A percentile compares a stretch with the other conserved stretches of the same genome.
These are phyloP conservation scores for Phytophthora hibernalis DNA, from an alignment of 352 stramenopile genomes.

Conservation along the genomic window DNA sequence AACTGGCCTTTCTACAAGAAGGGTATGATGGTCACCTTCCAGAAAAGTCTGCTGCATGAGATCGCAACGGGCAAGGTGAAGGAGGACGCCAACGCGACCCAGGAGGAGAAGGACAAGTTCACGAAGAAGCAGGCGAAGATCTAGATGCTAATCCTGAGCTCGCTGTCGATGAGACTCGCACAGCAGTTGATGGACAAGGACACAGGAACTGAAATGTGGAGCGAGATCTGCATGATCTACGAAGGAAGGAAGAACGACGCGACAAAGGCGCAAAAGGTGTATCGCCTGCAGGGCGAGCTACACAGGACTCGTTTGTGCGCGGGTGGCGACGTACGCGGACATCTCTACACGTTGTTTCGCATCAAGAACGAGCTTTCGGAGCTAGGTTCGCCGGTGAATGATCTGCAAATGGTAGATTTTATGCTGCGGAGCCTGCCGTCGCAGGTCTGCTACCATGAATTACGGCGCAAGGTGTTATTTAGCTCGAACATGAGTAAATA, in stretches of 20 bases:
- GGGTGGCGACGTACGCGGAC: too few species aligned
- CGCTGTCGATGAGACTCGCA: background rate
- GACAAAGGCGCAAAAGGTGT: too few species aligned
- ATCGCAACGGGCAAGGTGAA: background rate
- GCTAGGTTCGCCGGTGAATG: conserved; percentile 3
- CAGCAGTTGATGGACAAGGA: conserved; percentile 15
- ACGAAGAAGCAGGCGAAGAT: background rate
- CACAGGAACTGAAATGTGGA: background rate
- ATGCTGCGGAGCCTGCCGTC: conserved; percentile 11
- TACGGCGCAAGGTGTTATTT: conserved; percentile 16
- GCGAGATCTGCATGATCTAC: too few species aligned
- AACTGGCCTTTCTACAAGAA: conserved; percentile 26
- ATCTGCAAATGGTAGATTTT: conserved; percentile 16
- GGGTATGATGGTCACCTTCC: conserved; percentile 4
- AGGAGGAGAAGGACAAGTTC: background rate
- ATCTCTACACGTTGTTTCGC: conserved; percentile 1
- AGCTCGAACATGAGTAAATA: conserved; percentile 25
- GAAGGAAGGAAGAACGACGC: too few species aligned
- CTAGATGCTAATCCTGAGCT: background rate
- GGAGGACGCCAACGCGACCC: background rate
- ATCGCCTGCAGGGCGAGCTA: too few species aligned
- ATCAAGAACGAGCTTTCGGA: conserved; percentile 10
- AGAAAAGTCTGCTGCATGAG: background rate
- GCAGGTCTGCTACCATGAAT: conserved; percentile 9
- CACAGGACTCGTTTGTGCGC: too few species aligned